Percentiles rank a stretch among this genome's conserved stretches.
phyloP scores from a whole-genome alignment of 1,284 basidiomycete genomes.

The Trichosporon inkin region DNA sequence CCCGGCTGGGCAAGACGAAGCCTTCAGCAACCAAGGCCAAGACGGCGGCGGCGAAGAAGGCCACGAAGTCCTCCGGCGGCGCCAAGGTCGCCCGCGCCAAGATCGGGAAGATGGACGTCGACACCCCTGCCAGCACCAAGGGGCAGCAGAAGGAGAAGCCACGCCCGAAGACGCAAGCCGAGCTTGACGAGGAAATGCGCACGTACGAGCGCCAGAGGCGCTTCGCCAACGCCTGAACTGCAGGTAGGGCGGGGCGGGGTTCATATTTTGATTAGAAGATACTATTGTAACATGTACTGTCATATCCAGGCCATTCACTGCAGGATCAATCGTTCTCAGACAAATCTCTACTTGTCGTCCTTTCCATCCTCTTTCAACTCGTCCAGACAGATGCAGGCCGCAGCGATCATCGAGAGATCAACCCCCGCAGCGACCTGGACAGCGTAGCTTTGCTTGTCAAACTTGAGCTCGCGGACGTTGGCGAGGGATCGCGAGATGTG shows the following conservation, averaged over 20 bases:
- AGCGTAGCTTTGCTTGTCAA: slow-evolving; percentile 33
- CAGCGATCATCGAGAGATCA: slow-evolving; percentile 10
- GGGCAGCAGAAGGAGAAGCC: slow-evolving; percentile 24
- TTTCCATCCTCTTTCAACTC: slow-evolving; percentile 15
- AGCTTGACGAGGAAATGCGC: slow-evolving; percentile 47
- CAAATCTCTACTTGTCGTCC: slow-evolving; percentile 7
- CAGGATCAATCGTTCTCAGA: neutral
- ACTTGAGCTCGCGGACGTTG: slow-evolving; percentile 38
- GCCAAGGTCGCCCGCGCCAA: slow-evolving; percentile 40
- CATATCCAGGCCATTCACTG: neutral
- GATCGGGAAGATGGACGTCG: slow-evolving; percentile 34
- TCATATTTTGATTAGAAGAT: neutral
- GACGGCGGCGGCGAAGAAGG: slow-evolving; percentile 13
- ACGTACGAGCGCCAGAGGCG: slow-evolving; percentile 37
- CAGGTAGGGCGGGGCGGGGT: neutral
- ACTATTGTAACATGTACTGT: slow-evolving; percentile 1
- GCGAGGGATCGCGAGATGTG: slow-evolving; percentile 34
- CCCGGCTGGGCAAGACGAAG: slow-evolving; percentile 29
- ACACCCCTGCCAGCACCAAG: slow-evolving; percentile 19
- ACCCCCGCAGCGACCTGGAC: slow-evolving; percentile 12
- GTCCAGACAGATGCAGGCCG: slow-evolving; percentile 10
- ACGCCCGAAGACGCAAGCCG: slow-evolving; percentile 37
- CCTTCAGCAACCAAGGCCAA: slow-evolving; percentile 2
- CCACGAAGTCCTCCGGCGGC: slow-evolving; percentile 4
- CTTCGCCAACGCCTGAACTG: slow-evolving; percentile 26